Conservation (phyloP, 1,284 basidiomycete genomes). For the Porodaedalea pini region DNA sequence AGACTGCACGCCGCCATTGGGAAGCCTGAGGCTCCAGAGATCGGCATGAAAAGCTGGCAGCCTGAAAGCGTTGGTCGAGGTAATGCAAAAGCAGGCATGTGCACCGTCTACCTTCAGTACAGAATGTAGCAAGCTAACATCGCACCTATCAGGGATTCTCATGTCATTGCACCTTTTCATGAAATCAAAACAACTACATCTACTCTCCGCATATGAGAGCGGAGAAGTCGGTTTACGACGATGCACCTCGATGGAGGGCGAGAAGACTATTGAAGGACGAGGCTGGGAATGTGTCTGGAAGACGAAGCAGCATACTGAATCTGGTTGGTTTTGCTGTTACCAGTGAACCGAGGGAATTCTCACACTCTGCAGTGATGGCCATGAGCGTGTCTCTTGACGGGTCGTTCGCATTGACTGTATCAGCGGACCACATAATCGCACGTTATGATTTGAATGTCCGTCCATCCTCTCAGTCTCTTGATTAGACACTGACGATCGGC, state of each 20-base stretch:
- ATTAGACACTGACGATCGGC: slow-evolving; percentile 1
- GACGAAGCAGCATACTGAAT: slow-evolving; percentile 70
- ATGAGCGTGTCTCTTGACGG: slow-evolving; percentile 66
- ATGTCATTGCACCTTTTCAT: slow-evolving; percentile 77
- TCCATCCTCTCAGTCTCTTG: background rate
- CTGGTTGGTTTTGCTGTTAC: slow-evolving; percentile 48
- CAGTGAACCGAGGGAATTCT: background rate
- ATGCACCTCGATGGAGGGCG: slow-evolving; percentile 38
- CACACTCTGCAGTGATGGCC: slow-evolving; percentile 68
- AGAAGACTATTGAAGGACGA: slow-evolving; percentile 61
- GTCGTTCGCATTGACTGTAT: slow-evolving; percentile 69
- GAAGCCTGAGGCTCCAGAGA: slow-evolving; percentile 33
- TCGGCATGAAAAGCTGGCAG: slow-evolving; percentile 28
- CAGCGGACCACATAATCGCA: slow-evolving; percentile 78
- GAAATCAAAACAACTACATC: slow-evolving; percentile 40
- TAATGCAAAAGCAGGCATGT: slow-evolving; percentile 39
- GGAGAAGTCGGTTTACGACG: slow-evolving; percentile 68
- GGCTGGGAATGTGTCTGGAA: slow-evolving; percentile 75
- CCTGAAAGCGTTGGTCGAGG: slow-evolving; percentile 44
- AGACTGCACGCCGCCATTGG: slow-evolving; percentile 81
- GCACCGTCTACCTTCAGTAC: background rate
- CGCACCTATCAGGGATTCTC: slow-evolving; percentile 72
- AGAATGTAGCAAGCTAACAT: background rate
- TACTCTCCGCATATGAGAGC: slow-evolving; percentile 79
- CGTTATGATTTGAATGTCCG: slow-evolving; percentile 61